Conservation (phyloP, 345 rosid species). For the Melaleuca quinquenervia region DNA sequence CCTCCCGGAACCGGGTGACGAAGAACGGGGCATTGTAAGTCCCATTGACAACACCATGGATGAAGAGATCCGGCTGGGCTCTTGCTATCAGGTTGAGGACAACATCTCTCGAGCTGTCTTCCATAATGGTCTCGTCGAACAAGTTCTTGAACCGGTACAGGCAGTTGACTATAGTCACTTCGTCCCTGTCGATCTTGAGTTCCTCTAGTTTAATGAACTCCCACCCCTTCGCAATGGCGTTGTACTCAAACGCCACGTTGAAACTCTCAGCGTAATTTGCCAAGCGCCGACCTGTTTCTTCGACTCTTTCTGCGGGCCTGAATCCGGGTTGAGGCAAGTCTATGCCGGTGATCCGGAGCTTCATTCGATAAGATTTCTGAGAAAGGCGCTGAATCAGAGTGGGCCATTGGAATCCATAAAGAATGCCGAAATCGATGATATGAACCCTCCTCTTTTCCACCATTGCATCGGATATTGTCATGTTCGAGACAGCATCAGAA, state of each 20-base stretch:
- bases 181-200: too few relatives aligned
- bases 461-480: too few relatives aligned
- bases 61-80: neutral
- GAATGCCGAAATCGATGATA: too few relatives aligned
- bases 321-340: neutral
- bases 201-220: too few relatives aligned
- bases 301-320: neutral
- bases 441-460: too few relatives aligned
- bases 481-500: too few relatives aligned
- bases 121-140: too few relatives aligned
- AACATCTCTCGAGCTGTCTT: neutral
- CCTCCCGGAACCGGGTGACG: conserved; percentile 1
- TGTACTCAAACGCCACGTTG: too few relatives aligned
- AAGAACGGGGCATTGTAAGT: conserved; percentile 1
- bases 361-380: neutral
- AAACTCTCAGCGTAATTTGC: too few relatives aligned
- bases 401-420: neutral
- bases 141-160: neutral
- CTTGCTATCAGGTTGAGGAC: neutral
- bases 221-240: too few relatives aligned
- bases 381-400: neutral
- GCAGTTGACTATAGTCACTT: neutral
- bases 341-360: neutral
- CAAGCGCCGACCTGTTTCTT: too few relatives aligned
- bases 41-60: neutral